These are phyloP conservation scores for Talaromyces sp. DNA, from an alignment of 2,329 filamentous ascomycete genomes.

Conservation along the genomic window DNA sequence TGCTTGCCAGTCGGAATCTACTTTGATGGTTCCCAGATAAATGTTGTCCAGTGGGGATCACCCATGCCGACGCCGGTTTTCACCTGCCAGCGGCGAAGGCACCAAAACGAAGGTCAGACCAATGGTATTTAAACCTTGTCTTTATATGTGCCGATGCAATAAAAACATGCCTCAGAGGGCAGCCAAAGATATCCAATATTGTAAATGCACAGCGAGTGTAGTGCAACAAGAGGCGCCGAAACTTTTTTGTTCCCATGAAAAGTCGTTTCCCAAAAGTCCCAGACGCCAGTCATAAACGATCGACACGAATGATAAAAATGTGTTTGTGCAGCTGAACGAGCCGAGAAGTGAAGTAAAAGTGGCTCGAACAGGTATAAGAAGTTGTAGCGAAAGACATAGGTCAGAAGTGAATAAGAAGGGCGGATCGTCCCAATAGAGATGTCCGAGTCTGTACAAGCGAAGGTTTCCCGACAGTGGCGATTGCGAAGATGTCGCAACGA, in stretches of 20 bases:
- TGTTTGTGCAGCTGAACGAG: slow-evolving; percentile 37
- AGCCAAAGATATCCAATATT: slow-evolving; percentile 28
- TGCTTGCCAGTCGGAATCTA: background rate
- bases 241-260: slow-evolving; percentile 29
- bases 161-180: slow-evolving; percentile 30
- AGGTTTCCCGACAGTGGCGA: slow-evolving; percentile 35
- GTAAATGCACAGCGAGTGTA: slow-evolving; percentile 45
- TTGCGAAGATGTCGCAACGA: slow-evolving; percentile 11
- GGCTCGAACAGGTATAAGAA: slow-evolving; percentile 34
- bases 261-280: slow-evolving; percentile 29
- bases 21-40: background rate
- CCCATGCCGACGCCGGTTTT: slow-evolving; percentile 14
- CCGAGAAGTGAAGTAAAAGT: slow-evolving; percentile 29
- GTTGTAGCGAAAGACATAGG: slow-evolving; percentile 37
- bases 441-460: slow-evolving; percentile 42
- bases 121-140: slow-evolving; percentile 14
- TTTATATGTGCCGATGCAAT: slow-evolving; percentile 41
- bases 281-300: slow-evolving; percentile 44
- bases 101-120: slow-evolving; percentile 13
- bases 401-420: slow-evolving; percentile 32
- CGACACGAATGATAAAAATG: slow-evolving; percentile 40
- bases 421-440: slow-evolving; percentile 18
- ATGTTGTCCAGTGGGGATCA: slow-evolving; percentile 1
- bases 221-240: slow-evolving; percentile 38
- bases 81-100: slow-evolving; percentile 22